Percentiles rank a stretch among this genome's conserved stretches.
phyloP scores from a whole-genome alignment of 768 basidiomycete species.

The Boletus pseudopeckii region DNA sequence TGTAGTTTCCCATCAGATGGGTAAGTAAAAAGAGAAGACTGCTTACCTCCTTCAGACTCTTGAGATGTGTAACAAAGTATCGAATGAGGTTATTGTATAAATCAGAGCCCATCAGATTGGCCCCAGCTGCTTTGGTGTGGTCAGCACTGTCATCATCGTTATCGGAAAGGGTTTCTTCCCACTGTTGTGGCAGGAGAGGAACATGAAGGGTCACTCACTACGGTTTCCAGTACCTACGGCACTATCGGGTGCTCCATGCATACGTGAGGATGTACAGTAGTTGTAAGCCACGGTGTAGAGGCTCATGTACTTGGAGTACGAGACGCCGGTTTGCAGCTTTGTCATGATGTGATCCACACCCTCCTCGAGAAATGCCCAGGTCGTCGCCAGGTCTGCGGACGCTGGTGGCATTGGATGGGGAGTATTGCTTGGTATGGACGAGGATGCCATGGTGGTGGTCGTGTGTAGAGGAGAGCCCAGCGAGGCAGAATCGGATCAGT shows the following conservation, averaged over 20 bases:
- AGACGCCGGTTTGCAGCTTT: slow-evolving; percentile 82
- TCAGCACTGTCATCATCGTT: slow-evolving; percentile 19
- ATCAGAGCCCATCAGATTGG: slow-evolving; percentile 96
- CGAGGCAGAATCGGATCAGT: slow-evolving; percentile 9
- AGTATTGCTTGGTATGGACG: slow-evolving; percentile 26
- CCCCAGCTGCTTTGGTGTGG: slow-evolving; percentile 58
- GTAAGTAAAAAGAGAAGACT: slow-evolving; percentile 22
- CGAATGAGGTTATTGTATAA: slow-evolving; percentile 91
- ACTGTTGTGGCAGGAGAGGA: slow-evolving; percentile 11
- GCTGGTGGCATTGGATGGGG: slow-evolving; percentile 59
- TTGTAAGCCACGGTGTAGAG: slow-evolving; percentile 95
- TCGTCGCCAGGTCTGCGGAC: slow-evolving; percentile 72
- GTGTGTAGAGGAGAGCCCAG: slow-evolving; percentile 19
- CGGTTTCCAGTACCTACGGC: slow-evolving; percentile 39
- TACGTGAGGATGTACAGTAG: slow-evolving; percentile 90
- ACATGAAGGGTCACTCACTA: slow-evolving; percentile 44
- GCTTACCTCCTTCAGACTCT: slow-evolving; percentile 56
- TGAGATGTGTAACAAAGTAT: slow-evolving; percentile 85
- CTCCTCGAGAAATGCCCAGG: slow-evolving; percentile 85
- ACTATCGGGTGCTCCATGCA: slow-evolving; percentile 50
- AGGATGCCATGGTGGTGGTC: slow-evolving; percentile 35
- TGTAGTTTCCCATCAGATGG: slow-evolving; percentile 32
- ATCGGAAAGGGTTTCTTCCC: slow-evolving; percentile 25
- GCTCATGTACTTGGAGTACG: slow-evolving; percentile 85
- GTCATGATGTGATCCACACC: slow-evolving; percentile 91